Base-by-base conservation (phyloP, 1,284 basidiomycete genomes). In the Melampsora americana region DNA sequence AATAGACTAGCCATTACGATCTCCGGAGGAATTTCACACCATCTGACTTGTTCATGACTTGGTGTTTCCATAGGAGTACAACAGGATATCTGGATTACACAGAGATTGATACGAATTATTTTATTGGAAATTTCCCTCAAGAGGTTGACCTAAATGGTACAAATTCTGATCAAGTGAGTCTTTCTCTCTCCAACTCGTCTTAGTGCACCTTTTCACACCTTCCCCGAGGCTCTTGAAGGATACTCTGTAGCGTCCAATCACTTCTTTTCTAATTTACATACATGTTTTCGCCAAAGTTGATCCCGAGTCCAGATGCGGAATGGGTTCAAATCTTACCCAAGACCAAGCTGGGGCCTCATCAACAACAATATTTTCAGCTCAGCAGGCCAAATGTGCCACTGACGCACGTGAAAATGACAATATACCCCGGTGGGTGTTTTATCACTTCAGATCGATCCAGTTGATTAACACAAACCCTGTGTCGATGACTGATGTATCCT, bases 111-210 rank as follows among this genome's bases (percentile, higher is more conserved):
- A n/a, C n/a, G n/a, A n/a, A n/a, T n/a, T n/a, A n/a, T n/a, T n/a
- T n/a, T n/a, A n/a, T n/a, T n/a, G n/a, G n/a, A 67, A 99, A 99
- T 83, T 99, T 93, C 81, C 94, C 94, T 9, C 90, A 94, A 78
- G 91, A 90, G 78, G 92, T 84, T 82, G 91, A 93, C 81, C 82
- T 96, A 30, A 89, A 92, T 82, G 93, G 88, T 7, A 84, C 88
- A 69, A 82, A 83, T 70, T 85, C 84, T 77, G 80, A 84, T 56
- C 84, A 85, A 32, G 85, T 85, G 85, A 77, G 84, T 87, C 61
- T 56, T 53, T 70, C 46, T 32, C 50, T 16, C 16, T 53, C 14
- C 5, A 18, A 18, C 23, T 5, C 3, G 12, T 16, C 50, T n/a
- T n/a, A n/a, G 50, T 5, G 18, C 23, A 53, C 3, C 4, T 16